Evolutionary conservation across 768 basidiomycete species (phyloP).

Genomic region (Crassisporium funariophilum): DNA sequence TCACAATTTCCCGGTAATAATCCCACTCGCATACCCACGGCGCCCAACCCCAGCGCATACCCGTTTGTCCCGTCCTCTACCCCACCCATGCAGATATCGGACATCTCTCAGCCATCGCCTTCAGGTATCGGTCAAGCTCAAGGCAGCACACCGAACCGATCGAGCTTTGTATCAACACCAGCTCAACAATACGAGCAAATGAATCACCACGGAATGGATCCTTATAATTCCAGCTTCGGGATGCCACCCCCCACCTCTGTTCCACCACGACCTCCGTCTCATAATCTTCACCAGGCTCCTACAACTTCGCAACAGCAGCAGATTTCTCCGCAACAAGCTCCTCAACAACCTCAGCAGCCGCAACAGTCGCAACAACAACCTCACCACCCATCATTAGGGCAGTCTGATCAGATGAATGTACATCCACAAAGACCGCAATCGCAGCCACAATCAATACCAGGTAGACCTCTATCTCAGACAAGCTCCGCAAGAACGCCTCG

Average conservation of each 20-base stretch:
- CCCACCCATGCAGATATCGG: constrained; percentile 50
- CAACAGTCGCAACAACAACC: constrained; percentile 27
- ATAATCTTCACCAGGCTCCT: constrained; percentile 33
- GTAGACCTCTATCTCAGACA: constrained; percentile 52
- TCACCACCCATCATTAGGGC: constrained; percentile 49
- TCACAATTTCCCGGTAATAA: constrained; percentile 38
- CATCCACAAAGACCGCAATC: constrained; percentile 61
- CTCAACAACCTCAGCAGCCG: constrained; percentile 26
- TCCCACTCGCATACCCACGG: constrained; percentile 22
- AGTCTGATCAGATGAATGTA: constrained; percentile 44
- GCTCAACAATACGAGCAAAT: constrained; percentile 67
- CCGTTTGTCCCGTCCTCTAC: constrained; percentile 47
- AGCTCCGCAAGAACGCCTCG: constrained; percentile 47
- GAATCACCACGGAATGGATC: constrained; percentile 30
- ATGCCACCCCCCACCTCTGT: constrained; percentile 37
- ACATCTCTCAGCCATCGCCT: constrained; percentile 45
- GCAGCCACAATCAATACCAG: constrained; percentile 53
- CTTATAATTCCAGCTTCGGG: constrained; percentile 29
- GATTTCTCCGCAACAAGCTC: constrained; percentile 19
- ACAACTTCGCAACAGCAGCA: constrained; percentile 19
- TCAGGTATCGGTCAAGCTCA: constrained; percentile 36
- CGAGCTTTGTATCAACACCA: constrained; percentile 56
- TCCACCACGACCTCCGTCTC: constrained; percentile 47
- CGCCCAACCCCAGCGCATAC: constrained; percentile 11
- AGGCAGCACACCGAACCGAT: constrained; percentile 42